Evolutionary conservation across 1,284 basidiomycete genomes (phyloP).

Genomic region (Ustilago loliicola): DNA sequence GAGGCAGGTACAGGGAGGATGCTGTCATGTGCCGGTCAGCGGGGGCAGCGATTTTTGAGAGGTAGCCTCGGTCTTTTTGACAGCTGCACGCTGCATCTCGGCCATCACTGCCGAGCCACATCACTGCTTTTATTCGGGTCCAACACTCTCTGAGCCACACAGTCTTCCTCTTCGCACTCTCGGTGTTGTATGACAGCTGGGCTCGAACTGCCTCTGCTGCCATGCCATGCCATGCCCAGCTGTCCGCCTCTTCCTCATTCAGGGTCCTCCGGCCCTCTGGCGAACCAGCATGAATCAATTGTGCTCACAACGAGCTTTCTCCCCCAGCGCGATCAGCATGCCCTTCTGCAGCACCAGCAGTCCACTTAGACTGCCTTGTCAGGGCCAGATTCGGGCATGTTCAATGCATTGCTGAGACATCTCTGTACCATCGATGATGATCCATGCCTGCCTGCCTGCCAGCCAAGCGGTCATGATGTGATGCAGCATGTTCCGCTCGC

Average conservation of each 20-base stretch:
- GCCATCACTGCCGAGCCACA: constrained; percentile 47
- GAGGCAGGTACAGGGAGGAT: background rate
- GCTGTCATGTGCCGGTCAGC: background rate
- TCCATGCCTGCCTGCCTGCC: constrained; percentile 3
- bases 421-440: constrained; percentile 7
- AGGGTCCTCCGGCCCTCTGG: constrained; percentile 12
- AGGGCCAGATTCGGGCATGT: constrained; percentile 12
- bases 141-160: background rate
- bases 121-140: background rate
- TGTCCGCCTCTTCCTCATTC: background rate
- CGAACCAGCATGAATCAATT: constrained; percentile 11
- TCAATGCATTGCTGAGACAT: constrained; percentile 6
- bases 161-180: constrained; percentile 1
- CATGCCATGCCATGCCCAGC: background rate
- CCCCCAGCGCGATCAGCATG: constrained; percentile 23
- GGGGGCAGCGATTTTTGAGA: background rate
- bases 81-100: constrained; percentile 50
- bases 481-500: background rate
- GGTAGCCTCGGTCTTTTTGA: constrained; percentile 40
- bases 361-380: background rate
- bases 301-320: background rate
- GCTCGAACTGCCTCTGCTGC: background rate
- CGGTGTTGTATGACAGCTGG: constrained; percentile 15
- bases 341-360: constrained; percentile 13
- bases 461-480: background rate